Percentiles rank a stretch among this genome's conserved stretches.
Conservation (phyloP, 2,329 filamentous ascomycete genomes). For the Lojkania enalia region DNA sequence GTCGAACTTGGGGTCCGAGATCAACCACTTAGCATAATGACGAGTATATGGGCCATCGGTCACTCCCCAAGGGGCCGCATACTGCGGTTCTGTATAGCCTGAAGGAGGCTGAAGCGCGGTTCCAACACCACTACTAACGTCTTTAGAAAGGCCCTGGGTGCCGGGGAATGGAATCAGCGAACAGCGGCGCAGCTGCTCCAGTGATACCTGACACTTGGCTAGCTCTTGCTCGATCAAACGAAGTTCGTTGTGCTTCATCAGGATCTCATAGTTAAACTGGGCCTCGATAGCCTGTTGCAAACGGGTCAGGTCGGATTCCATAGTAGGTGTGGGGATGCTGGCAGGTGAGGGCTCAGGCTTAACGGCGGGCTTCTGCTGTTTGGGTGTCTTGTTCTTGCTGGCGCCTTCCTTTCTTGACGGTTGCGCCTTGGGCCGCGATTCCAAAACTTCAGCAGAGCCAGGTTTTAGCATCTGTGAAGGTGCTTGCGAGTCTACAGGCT, state of each 20-base stretch:
- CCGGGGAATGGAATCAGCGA: constrained; percentile 88
- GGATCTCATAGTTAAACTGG: constrained; percentile 87
- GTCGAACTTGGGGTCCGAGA: constrained; percentile 86
- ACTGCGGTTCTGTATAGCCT: constrained; percentile 69
- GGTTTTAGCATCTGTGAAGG: constrained; percentile 14
- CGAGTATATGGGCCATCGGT: constrained; percentile 89
- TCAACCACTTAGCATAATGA: constrained; percentile 94
- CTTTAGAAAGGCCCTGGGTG: constrained; percentile 65
- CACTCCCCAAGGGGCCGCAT: constrained; percentile 87
- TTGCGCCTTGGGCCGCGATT: constrained; percentile 32
- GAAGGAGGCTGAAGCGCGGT: constrained; percentile 65
- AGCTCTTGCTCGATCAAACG: constrained; percentile 94
- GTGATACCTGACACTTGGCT: constrained; percentile 88
- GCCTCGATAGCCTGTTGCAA: constrained; percentile 76
- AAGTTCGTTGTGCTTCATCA: constrained; percentile 92
- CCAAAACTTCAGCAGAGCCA: constrained; percentile 26
- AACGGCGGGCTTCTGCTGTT: constrained; percentile 24
- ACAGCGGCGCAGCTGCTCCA: constrained; percentile 92
- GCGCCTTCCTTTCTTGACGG: constrained; percentile 35
- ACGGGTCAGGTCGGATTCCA: constrained; percentile 46
- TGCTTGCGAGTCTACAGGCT: constrained; percentile 17
- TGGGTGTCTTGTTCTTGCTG: constrained; percentile 34
- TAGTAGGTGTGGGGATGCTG: constrained; percentile 28
- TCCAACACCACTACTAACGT: constrained; percentile 75
- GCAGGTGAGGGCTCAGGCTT: constrained; percentile 25